phyloP scores from a whole-genome alignment of 345 rosid genomes.

The Eucalyptus polyanthemos region DNA sequence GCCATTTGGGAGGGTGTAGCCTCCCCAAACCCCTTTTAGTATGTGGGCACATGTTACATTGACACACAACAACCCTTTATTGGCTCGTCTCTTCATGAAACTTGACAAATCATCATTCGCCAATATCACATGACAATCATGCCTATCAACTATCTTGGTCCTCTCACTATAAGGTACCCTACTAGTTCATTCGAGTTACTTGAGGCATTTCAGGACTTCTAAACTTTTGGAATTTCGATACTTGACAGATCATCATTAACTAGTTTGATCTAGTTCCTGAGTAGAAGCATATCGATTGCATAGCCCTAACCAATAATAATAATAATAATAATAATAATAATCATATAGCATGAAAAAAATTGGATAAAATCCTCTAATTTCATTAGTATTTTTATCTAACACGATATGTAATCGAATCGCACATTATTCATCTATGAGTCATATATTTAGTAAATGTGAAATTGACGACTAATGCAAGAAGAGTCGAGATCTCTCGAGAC shows the following conservation, averaged over 20 bases:
- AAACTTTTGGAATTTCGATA: not conserved
- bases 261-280: fast-evolving
- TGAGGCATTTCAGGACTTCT: not conserved
- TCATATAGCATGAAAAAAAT: not conserved
- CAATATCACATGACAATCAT: not conserved
- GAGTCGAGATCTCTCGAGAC: not conserved
- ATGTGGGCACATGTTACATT: not conserved
- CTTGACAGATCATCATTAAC: no score
- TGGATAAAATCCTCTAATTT: fast-evolving
- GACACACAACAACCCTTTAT: not conserved
- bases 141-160: no score
- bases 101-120: not conserved
- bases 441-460: not conserved
- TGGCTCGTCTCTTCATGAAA: not conserved
- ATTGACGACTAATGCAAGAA: not conserved
- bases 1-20: not conserved
- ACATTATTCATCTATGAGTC: fast-evolving
- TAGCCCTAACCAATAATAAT: not conserved
- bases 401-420: fast-evolving
- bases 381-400: not conserved
- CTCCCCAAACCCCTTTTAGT: not conserved
- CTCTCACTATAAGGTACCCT: not conserved
- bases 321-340: not conserved
- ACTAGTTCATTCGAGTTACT: not conserved
- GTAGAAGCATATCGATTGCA: not conserved